Evolutionary conservation across 2,329 filamentous ascomycete genomes (phyloP), one percentile per base, ranked within the genome.

Genomic region (Pseudopithomyces chartarum): DNA sequence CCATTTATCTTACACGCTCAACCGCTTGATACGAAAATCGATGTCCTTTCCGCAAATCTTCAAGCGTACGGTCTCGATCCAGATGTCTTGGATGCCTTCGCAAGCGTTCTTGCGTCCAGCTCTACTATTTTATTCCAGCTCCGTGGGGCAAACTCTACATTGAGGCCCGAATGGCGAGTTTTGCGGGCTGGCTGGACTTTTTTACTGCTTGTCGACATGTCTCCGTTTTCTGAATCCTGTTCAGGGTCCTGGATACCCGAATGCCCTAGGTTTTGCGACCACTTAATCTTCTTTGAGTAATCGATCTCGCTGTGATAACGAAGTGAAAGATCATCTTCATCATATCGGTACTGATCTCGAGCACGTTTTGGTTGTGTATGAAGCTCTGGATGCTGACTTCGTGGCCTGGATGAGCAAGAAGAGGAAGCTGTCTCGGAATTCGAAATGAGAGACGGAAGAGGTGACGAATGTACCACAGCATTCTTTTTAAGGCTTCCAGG

Each of bases 91-190:
- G 32, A 19, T 38, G 26, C 19, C 10, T 54, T 45, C 1, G 26
- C 26, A 6, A 42, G 43, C 11, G 11, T 11, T 19, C 32, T 40
- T 2, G 51, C 6, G 3, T 59, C 45, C 10, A 8, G 26, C 48
- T 62, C 63, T 0, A 56, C 57, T 12, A 13, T 60, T 42, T 52
- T 65, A 23, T 59, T 53, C 65, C 65, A 67, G 1, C 45, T 22
- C 15, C 45, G 55, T 1, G 65, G 66, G 3, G 43, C 38, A 22
- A 60, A 66, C 11, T 63, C 57, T 0, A 61, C 54, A 1, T 36
- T 17, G 11, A 61, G 20, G 1, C 65, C 62, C 1, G 60, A 65
- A 46, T 66, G 63, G 1, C 66, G 61, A 1, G 61, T 67, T 15
- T 45, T 54, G 1, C 62, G 52, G 3, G 34, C 20, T 26, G 40